phyloP scores from a whole-genome alignment of 306 rosid genomes.

The Lathyrus sativus region DNA sequence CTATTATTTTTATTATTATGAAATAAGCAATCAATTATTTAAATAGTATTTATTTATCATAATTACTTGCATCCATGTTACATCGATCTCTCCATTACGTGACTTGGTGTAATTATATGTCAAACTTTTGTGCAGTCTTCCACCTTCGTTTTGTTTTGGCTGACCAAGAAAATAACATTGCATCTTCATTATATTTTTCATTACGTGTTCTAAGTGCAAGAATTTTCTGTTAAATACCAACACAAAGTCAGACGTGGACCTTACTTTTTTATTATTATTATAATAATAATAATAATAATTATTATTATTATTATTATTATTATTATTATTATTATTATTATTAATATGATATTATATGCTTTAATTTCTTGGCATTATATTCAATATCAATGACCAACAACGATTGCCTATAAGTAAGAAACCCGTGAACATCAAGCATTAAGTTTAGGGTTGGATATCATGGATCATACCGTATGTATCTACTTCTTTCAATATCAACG shows the following conservation, averaged over 20 bases:
- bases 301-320: too few species aligned
- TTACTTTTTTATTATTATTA: background rate
- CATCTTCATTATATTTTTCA: constrained; percentile 38
- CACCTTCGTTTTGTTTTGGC: constrained; percentile 15
- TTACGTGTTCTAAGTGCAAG: constrained; percentile 42
- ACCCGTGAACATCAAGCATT: background rate
- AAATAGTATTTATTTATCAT: too few species aligned
- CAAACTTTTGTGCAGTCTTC: constrained; percentile 36
- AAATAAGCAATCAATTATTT: too few species aligned
- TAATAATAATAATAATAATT: too few species aligned
- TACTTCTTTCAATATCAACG: too few species aligned
- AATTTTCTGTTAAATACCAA: constrained; percentile 33
- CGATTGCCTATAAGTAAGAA: background rate
- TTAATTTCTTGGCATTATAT: constrained; percentile 21
- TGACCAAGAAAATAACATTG: constrained; percentile 40
- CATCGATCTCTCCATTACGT: background rate
- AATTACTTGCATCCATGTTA: too few species aligned
- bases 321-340: constrained; percentile 7
- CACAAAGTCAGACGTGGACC: constrained; percentile 40
- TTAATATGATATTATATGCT: constrained; percentile 24
- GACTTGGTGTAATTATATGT: background rate
- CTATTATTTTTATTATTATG: too few species aligned
- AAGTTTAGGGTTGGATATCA: background rate
- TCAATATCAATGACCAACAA: background rate
- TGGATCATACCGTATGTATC: background rate